Percentiles rank a stretch among this genome's conserved stretches.
Evolutionary conservation across 345 rosid genomes (phyloP).

Genomic region (Excoecaria cochinchinensis): DNA sequence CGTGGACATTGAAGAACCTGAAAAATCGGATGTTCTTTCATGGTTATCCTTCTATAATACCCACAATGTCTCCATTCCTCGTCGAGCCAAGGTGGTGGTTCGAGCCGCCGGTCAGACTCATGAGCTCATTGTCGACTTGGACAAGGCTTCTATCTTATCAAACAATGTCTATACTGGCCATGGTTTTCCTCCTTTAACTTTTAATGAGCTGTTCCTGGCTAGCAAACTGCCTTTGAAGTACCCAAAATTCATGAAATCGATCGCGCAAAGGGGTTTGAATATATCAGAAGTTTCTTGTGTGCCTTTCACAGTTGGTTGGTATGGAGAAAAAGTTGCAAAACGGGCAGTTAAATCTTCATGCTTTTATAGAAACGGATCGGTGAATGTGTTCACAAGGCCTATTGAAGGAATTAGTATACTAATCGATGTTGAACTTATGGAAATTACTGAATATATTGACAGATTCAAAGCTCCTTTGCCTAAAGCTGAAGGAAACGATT

Average conservation of each 20-base stretch:
- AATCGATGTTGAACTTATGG: constrained; percentile 61
- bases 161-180: constrained; percentile 41
- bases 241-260: constrained; percentile 46
- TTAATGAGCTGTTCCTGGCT: constrained; percentile 48
- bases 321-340: constrained; percentile 47
- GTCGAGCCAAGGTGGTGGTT: constrained; percentile 56
- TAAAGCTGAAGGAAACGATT: constrained; percentile 67
- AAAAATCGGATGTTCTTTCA: constrained; percentile 51
- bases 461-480: constrained; percentile 59
- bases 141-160: constrained; percentile 28
- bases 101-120: constrained; percentile 49
- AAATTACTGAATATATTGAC: constrained; percentile 43
- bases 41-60: constrained; percentile 38
- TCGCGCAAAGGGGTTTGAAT: constrained; percentile 42
- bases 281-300: constrained; percentile 66
- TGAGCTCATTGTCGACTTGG: constrained; percentile 55
- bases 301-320: constrained; percentile 77
- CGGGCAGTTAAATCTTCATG: constrained; percentile 49
- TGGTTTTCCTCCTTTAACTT: constrained; percentile 65
- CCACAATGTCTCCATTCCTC: constrained; percentile 21
- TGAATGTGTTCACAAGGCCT: constrained; percentile 66
- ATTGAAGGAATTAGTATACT: constrained; percentile 58
- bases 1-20: constrained; percentile 73
- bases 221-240: constrained; percentile 47
- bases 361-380: constrained; percentile 57